Evolutionary conservation across 805 yeast species (phyloP).

Genomic region (Candida qinlingensis): DNA sequence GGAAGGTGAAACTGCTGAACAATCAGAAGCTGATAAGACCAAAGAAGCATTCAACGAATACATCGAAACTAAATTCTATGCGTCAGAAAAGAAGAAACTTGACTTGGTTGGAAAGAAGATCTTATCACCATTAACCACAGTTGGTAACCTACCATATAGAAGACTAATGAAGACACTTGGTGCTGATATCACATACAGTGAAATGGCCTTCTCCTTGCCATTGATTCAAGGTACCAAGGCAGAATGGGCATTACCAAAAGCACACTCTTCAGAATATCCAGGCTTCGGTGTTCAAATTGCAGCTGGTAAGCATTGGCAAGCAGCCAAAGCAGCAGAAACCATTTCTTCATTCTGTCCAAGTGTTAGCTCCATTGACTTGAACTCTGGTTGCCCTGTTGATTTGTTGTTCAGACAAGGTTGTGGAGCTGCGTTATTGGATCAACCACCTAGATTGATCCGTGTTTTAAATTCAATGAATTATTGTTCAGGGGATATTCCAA

Average conservation of each 20-base stretch:
- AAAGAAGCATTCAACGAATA: conserved; percentile 44
- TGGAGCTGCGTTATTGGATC: conserved; percentile 89
- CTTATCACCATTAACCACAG: conserved; percentile 94
- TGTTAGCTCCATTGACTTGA: conserved; percentile 81
- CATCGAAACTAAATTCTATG: conserved; percentile 69
- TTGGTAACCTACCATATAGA: conserved; percentile 94
- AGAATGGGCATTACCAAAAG: conserved; percentile 97
- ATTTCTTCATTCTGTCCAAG: conserved; percentile 50
- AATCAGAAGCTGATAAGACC: conserved; percentile 8
- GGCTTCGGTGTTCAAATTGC: conserved; percentile 95
- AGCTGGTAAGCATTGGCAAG: conserved; percentile 88
- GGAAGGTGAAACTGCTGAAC: conserved; percentile 9
- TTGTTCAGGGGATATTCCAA: conserved; percentile 84
- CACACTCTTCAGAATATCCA: conserved; percentile 75
- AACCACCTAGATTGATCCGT: conserved; percentile 74
- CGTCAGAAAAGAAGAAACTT: conserved; percentile 76
- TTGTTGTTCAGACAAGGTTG: conserved; percentile 91
- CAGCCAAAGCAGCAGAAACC: conserved; percentile 86
- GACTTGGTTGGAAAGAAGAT: conserved; percentile 72
- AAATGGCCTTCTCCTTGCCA: conserved; percentile 90
- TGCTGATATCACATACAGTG: conserved; percentile 89
- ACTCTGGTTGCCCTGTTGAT: conserved; percentile 98
- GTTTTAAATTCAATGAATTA: conserved; percentile 86
- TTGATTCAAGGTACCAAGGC: conserved; percentile 84
- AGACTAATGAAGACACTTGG: conserved; percentile 86